Conservation (phyloP, 2,329 filamentous ascomycete species). For the Colletotrichum karsti region DNA sequence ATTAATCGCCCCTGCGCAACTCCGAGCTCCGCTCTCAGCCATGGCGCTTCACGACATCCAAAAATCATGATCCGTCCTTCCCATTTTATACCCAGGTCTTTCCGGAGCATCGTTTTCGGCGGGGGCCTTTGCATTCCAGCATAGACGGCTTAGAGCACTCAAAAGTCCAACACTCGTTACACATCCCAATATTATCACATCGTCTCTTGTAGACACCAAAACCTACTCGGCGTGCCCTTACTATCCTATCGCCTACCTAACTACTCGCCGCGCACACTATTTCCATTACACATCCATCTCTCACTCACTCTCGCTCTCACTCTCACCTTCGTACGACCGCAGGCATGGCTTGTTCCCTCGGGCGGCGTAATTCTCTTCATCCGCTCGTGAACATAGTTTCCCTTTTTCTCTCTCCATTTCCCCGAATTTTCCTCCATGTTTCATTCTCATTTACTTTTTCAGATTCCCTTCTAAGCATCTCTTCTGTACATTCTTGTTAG, state of each 20-base stretch:
- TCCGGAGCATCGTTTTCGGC: slow-evolving; percentile 31
- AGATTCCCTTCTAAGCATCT: slow-evolving; percentile 17
- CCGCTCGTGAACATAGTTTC: slow-evolving; percentile 26
- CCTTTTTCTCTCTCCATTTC: not conserved
- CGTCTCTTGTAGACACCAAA: slow-evolving; percentile 10
- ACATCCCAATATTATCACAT: slow-evolving; percentile 19
- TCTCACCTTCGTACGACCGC: slow-evolving; percentile 5
- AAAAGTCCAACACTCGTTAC: slow-evolving; percentile 29
- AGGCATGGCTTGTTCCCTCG: slow-evolving; percentile 7
- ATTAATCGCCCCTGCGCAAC: slow-evolving; percentile 17
- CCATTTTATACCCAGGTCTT: slow-evolving; percentile 33
- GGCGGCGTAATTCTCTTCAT: slow-evolving; percentile 26
- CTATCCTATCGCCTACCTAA: not conserved
- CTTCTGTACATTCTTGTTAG: slow-evolving; percentile 31
- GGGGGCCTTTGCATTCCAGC: slow-evolving; percentile 27
- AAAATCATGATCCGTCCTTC: slow-evolving; percentile 31
- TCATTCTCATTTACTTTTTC: not conserved
- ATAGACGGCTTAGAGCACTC: slow-evolving; percentile 30
- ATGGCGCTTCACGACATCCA: slow-evolving; percentile 29
- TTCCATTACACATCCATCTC: not conserved
- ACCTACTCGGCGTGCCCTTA: slow-evolving; percentile 11
- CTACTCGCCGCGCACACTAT: slow-evolving; percentile 9
- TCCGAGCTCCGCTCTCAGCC: slow-evolving; percentile 24
- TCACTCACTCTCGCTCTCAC: not conserved
- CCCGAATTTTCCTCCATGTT: not conserved